phyloP scores from a whole-genome alignment of 192 early-diverging fungal genomes.

The Oehlia diaphana region DNA sequence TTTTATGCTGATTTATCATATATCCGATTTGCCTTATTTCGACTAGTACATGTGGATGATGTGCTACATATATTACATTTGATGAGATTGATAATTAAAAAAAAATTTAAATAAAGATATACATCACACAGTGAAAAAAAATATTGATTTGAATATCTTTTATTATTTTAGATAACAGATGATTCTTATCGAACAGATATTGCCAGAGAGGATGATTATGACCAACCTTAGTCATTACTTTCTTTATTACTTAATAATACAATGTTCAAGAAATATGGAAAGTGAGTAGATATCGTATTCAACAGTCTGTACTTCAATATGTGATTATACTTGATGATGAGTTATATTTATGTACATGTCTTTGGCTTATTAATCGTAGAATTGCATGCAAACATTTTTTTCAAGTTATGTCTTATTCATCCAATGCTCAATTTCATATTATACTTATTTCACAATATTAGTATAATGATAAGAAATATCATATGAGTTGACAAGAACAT shows the following conservation, averaged over 20 bases:
- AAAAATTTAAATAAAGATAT: no score
- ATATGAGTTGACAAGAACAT: no score
- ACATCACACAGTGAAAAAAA: no score
- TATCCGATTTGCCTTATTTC: no score
- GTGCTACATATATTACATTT: no score
- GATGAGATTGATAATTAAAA: neutral
- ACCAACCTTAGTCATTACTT: neutral
- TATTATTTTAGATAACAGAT: neutral
- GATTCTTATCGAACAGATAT: neutral
- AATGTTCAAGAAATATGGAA: neutral
- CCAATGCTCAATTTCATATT: neutral
- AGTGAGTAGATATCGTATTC: neutral
- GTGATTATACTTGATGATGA: neutral
- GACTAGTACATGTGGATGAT: no score
- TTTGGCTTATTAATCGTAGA: neutral
- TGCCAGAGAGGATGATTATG: neutral
- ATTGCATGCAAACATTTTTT: neutral
- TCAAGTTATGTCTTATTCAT: neutral
- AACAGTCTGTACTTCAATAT: neutral
- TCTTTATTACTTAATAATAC: neutral
- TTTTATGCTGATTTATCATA: no score
- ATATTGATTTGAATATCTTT: no score
- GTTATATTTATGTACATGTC: no score
- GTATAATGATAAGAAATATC: neutral
- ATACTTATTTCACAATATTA: neutral